Base-by-base conservation (phyloP, 2,329 filamentous ascomycete species). In the Aspergillus nomiae region DNA sequence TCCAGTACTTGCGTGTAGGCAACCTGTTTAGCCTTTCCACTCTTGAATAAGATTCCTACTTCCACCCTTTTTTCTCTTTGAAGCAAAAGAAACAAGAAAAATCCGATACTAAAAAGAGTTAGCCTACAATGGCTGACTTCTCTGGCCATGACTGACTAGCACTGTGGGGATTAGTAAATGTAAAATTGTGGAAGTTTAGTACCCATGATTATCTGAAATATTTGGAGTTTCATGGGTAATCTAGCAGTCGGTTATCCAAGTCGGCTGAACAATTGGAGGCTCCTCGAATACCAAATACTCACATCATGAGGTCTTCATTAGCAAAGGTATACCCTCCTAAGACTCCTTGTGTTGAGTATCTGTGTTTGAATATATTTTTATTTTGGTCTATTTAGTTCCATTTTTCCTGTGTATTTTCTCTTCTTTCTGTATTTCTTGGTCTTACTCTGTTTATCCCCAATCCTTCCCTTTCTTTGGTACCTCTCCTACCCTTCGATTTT, bases 271-370 rank as follows among this genome's bases (percentile, higher is more conserved):
- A 28, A n/a, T 32, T 30, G 26, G 19, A 50, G 26, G 14, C 46
- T 51, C 30, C 41, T 16, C 28, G 21, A 56, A 46, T 43, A 43
- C 34, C 36, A 41, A 32, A 59, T 34, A 28, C 21, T 32, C 56
- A 21, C 53, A 65, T 63, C 56, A 63, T 61, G 63, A 60, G 56
- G 65, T 53, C 58, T 54, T 65, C 63, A 24, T 48, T 46, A 48
- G 28, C 21, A 51, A 34, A 32, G 56, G 28, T 38, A 12, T 43
- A 48, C 43, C 41, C 54, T 62, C 55, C 56, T 62, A 57, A 64
- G 38, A n/a, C 19, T 19, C 38, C 38, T n/a, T 19, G 38, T n/a
- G 19, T 19, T 41, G 38, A 41, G 19, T n/a, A 64, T 57, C n/a
- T 21, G 21, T 21, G 30, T 50, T 26, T 54, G 26, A 3, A 54